Evolutionary conservation across 2,329 filamentous ascomycete genomes (phyloP).

Genomic region (Salinomyces thailandicus): DNA sequence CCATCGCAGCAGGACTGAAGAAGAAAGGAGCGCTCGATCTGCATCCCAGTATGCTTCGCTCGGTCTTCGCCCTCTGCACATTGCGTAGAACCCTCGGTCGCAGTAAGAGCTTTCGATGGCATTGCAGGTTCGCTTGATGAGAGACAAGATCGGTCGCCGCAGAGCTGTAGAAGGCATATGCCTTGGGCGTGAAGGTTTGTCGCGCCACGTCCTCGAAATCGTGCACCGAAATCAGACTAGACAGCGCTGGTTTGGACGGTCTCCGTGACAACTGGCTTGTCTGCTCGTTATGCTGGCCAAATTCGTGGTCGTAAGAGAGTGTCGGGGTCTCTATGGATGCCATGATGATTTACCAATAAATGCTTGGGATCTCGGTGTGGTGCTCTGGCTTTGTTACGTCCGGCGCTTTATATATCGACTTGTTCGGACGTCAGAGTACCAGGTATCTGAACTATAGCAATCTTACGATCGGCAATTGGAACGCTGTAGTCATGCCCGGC

Average conservation of each 20-base stretch:
- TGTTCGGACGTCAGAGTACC: no score
- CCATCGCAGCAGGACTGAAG: constrained; percentile 26
- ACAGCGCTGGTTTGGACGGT: constrained; percentile 15
- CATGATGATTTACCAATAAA: no score
- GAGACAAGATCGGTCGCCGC: constrained; percentile 17
- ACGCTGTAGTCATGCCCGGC: no score
- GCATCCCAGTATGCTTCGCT: constrained; percentile 15
- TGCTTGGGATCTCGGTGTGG: no score
- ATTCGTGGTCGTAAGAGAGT: no score
- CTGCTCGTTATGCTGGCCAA: background rate
- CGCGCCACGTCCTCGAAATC: constrained; percentile 16
- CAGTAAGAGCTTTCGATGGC: constrained; percentile 15
- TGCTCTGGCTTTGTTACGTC: background rate
- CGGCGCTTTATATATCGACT: no score
- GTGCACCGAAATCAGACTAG: constrained; percentile 33
- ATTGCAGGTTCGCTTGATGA: constrained; percentile 14
- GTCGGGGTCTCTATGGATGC: background rate
- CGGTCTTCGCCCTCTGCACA: constrained; percentile 14
- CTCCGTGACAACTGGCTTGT: background rate
- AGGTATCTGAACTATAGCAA: no score
- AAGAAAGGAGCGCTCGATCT: constrained; percentile 24
- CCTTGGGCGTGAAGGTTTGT: constrained; percentile 12
- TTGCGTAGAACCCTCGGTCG: constrained; percentile 17
- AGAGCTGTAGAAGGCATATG: constrained; percentile 17
- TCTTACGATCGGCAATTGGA: no score